These are phyloP conservation scores for Pouteria glomerata DNA, from an alignment of 148 eudicot species.

Conservation along the genomic window DNA sequence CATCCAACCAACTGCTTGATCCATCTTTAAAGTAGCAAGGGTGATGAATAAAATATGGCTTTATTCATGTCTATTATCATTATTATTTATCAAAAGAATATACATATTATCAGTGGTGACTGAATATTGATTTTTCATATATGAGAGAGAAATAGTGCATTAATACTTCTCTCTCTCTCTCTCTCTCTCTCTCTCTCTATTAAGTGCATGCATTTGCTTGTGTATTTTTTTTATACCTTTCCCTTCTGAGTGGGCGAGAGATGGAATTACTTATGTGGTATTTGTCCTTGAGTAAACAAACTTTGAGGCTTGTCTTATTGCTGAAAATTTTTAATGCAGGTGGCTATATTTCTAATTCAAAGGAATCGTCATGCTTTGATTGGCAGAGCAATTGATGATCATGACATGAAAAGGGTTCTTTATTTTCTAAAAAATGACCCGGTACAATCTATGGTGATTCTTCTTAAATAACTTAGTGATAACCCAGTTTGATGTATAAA, in stretches of 20 bases:
- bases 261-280: background rate
- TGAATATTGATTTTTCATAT: background rate
- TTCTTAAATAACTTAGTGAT: slow-evolving; percentile 2
- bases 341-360: slow-evolving; percentile 92
- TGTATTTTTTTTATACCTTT: background rate
- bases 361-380: slow-evolving; percentile 97
- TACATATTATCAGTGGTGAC: too few relatives aligned
- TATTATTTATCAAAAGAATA: too few relatives aligned
- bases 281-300: background rate
- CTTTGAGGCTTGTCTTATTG: slow-evolving; percentile 2
- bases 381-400: slow-evolving; percentile 95
- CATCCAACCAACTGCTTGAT: background rate
- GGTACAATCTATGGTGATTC: slow-evolving; percentile 26
- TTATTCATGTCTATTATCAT: background rate
- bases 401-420: slow-evolving; percentile 84
- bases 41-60: background rate
- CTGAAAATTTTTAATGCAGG: slow-evolving; percentile 45
- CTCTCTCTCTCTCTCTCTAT: too few relatives aligned
- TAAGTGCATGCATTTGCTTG: background rate
- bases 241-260: background rate
- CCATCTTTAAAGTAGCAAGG: background rate
- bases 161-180: background rate
- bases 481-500: background rate
- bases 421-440: slow-evolving; percentile 86
- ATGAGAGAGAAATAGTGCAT: background rate